phyloP scores from a whole-genome alignment of 441 rosid genomes.

The Dalechampia spathulata region DNA sequence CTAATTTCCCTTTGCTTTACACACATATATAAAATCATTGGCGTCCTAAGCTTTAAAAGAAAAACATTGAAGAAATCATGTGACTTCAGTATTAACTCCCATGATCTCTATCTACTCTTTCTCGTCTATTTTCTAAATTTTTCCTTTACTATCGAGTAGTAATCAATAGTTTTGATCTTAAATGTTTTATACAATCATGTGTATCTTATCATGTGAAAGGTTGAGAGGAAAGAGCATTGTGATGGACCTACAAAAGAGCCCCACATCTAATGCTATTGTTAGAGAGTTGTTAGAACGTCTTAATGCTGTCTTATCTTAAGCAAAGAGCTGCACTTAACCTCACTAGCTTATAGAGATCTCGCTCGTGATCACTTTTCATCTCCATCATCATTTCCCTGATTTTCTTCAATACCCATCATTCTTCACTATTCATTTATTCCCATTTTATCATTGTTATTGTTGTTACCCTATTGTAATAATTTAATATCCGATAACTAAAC shows the following conservation, averaged over 20 bases:
- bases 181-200: too few relatives aligned
- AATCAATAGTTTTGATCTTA: too few relatives aligned
- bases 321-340: background rate
- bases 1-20: background rate
- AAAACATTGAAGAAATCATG: background rate
- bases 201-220: background rate
- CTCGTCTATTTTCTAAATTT: background rate
- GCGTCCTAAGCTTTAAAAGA: background rate
- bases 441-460: too few relatives aligned
- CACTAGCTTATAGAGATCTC: background rate
- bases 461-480: too few relatives aligned
- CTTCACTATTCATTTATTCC: background rate
- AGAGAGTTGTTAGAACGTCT: conserved; percentile 14
- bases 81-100: background rate
- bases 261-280: conserved; percentile 12
- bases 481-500: too few relatives aligned
- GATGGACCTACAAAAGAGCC: background rate
- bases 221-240: background rate
- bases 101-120: too few relatives aligned
- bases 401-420: background rate
- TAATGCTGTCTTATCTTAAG: conserved; percentile 7
- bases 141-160: background rate
- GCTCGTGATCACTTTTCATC: background rate
- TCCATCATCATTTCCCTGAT: background rate
- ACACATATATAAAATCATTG: background rate